Base-by-base conservation (phyloP, 2,329 filamentous ascomycete genomes). In the Acephala macrosclerotiorum region DNA sequence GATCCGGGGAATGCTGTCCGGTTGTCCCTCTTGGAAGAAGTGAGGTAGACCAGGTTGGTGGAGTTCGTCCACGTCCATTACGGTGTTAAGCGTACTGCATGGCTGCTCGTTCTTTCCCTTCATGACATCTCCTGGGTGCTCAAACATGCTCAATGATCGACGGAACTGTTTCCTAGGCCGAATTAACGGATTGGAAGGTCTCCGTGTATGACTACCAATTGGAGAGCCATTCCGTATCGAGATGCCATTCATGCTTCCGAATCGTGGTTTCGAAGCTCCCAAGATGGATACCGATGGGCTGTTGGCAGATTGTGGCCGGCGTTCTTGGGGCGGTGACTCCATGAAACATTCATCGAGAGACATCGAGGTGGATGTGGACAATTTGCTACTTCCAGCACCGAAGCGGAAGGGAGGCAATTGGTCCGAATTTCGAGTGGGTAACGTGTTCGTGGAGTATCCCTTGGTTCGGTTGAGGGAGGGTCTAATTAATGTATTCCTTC, bases 61-160 rank as follows among this genome's bases (percentile, higher is more conserved):
- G 20, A 87, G 80, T 75, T 93, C 91, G 77, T 97, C 93, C 61
- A 96, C 83, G 76, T 97, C 94, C 87, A 92, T 92, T 64, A 95
- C 91, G 49, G 91, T 90, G 72, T 92, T 87, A 68, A 95, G 81
- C 66, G 82, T 81, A 73, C 83, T 85, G 66, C 86, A 82, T 65
- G 84, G 76, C 72, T 81, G 77, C 12, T 86, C 86, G 55, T 90
- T 83, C 77, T 94, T 93, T 63, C 89, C 84, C 80, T 93, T 93
- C 82, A 97, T 91, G 63, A 97, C 85, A 76, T 98, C 96, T 71
- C 88, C 91, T 3, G 94, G 91, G 77, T 91, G 89, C 81, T 98
- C 95, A 80, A 97, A 99, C 96, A 99, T 99, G 85, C 96, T 98
- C 75, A 97, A 82, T 26, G 95, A 97, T 71, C 96, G 89, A 67